Percentiles rank a stretch among this genome's conserved stretches.
These are phyloP conservation scores for Hyaloscypha finlandica DNA, from an alignment of 495 filamentous ascomycete species.

Conservation along the genomic window DNA sequence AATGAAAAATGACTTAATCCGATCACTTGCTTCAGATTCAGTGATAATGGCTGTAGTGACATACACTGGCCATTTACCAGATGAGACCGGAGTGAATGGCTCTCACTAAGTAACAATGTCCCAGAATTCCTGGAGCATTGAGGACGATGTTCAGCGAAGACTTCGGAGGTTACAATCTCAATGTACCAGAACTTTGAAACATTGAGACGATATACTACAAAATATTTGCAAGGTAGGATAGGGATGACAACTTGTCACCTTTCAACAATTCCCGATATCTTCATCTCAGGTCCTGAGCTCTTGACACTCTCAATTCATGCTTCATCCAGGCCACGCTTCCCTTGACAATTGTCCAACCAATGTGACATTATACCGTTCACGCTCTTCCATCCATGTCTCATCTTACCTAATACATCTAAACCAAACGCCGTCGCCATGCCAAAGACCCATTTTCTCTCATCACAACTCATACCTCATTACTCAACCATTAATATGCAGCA, in stretches of 20 bases:
- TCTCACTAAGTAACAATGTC: neutral
- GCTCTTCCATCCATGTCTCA: neutral
- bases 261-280: neutral
- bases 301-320: neutral
- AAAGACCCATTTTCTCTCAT: neutral
- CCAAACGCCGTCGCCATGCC: conserved; percentile 20
- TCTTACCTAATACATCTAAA: conserved; percentile 6
- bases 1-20: too few species aligned
- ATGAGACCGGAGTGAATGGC: neutral
- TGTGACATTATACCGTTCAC: neutral
- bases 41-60: too few species aligned
- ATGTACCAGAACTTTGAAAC: neutral
- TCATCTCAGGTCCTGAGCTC: neutral
- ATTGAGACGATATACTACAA: neutral
- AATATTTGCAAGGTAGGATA: neutral
- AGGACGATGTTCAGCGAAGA: neutral
- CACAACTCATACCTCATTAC: neutral
- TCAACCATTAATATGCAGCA: conserved; percentile 27
- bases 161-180: too few species aligned
- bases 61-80: neutral
- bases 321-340: neutral
- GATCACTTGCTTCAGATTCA: too few species aligned
- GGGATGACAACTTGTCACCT: conserved; percentile 10
- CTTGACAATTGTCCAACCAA: neutral
- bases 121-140: neutral